Conservation (phyloP, 129 eudicot genomes). For the Apium graveolens region DNA sequence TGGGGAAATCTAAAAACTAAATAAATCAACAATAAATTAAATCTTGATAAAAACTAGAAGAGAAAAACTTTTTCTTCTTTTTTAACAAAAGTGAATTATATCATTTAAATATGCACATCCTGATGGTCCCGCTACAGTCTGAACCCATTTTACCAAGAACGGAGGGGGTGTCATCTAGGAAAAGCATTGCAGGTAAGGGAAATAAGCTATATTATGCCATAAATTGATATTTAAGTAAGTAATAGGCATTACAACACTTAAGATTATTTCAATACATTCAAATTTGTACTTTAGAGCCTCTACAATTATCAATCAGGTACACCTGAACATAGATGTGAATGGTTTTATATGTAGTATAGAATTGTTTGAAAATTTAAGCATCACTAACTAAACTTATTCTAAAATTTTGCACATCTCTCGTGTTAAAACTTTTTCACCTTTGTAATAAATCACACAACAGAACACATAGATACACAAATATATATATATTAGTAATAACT, state of each 20-base stretch:
- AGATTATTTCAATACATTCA: background rate
- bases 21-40: constrained; percentile 13
- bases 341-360: background rate
- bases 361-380: background rate
- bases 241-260: background rate
- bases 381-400: background rate
- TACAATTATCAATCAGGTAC: background rate
- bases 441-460: too few species aligned
- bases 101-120: background rate
- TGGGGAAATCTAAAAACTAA: constrained; percentile 86
- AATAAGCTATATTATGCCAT: background rate
- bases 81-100: background rate
- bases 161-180: background rate
- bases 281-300: background rate
- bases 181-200: background rate
- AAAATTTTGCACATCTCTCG: background rate
- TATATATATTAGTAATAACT: too few species aligned
- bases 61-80: background rate
- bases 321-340: background rate
- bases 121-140: background rate
- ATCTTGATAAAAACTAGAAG: constrained; percentile 3
- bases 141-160: background rate
- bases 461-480: too few species aligned
- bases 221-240: background rate
- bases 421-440: too few species aligned